Percentiles rank a stretch among this genome's conserved stretches.
These are phyloP conservation scores for Microsporum audouinii DNA, from an alignment of 2,329 filamentous ascomycete species.

Conservation along the genomic window DNA sequence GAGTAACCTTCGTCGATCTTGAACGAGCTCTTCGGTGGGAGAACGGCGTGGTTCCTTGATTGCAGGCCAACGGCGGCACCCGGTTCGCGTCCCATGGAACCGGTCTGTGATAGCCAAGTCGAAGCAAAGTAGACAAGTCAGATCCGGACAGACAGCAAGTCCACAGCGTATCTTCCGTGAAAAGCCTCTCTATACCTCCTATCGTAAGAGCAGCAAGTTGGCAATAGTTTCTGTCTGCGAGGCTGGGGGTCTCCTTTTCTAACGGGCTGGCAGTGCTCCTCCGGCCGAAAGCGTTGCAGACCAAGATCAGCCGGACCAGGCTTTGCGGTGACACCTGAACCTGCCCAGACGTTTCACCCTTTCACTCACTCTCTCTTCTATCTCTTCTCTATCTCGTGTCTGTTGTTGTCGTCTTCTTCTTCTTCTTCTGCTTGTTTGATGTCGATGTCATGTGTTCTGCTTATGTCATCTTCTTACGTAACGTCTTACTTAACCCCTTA, in stretches of 20 bases:
- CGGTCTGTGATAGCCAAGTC: neutral
- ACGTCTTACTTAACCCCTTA: neutral
- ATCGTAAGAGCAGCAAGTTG: neutral
- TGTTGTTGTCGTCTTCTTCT: neutral
- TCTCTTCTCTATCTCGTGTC: neutral
- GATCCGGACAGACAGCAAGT: no score
- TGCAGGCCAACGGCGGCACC: neutral
- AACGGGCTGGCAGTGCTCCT: neutral
- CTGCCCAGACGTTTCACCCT: neutral
- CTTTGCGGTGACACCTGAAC: neutral
- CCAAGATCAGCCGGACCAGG: neutral
- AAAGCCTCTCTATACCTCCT: no score
- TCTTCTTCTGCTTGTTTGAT: neutral
- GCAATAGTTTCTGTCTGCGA: neutral
- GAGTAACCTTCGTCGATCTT: constrained; percentile 79
- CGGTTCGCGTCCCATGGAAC: neutral
- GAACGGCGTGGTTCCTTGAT: neutral
- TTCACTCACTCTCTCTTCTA: neutral
- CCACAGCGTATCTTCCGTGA: no score
- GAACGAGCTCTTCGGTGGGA: constrained; percentile 26
- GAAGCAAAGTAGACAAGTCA: neutral
- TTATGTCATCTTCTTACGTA: neutral
- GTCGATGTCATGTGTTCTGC: neutral
- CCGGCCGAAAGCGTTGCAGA: neutral
- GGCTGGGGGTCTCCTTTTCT: neutral